Evolutionary conservation across 2,329 filamentous ascomycete genomes (phyloP).

Genomic region (Penicillium concentricum): DNA sequence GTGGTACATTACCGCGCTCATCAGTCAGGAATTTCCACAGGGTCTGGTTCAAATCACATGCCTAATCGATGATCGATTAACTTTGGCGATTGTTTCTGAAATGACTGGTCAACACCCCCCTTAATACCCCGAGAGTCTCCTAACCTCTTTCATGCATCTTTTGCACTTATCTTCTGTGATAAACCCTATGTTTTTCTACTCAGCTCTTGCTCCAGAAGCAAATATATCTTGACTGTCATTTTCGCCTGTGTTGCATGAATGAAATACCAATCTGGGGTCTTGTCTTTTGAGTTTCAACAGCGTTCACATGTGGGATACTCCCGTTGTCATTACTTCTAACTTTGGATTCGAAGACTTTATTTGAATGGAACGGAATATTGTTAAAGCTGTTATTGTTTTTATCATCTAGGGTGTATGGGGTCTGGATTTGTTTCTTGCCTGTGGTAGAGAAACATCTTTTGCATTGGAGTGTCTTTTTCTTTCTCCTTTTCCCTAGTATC

Average conservation of each 20-base stretch:
- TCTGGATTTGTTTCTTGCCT: conserved; percentile 1
- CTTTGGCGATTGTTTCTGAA: not conserved
- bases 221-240: conserved; percentile 20
- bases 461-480: not conserved
- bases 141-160: conserved; percentile 4
- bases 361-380: conserved; percentile 14
- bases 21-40: conserved; percentile 30
- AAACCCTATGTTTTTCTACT: conserved; percentile 12
- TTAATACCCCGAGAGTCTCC: conserved; percentile 6
- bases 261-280: conserved; percentile 1
- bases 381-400: conserved; percentile 1
- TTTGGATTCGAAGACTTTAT: conserved; percentile 6
- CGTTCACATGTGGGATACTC: conserved; percentile 17
- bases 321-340: conserved; percentile 6
- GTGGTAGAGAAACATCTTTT: conserved; percentile 2
- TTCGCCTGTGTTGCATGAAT: conserved; percentile 8
- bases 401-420: conserved; percentile 7
- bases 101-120: not conserved
- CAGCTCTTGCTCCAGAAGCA: conserved; percentile 10
- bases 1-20: conserved; percentile 30
- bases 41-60: conserved; percentile 33
- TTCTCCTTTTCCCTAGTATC: not conserved
- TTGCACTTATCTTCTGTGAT: conserved; percentile 14
- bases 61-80: conserved; percentile 28
- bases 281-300: conserved; percentile 4